Evolutionary conservation across 2,329 filamentous ascomycete genomes (phyloP).

Genomic region (Ceratocystis cacaofunesta): DNA sequence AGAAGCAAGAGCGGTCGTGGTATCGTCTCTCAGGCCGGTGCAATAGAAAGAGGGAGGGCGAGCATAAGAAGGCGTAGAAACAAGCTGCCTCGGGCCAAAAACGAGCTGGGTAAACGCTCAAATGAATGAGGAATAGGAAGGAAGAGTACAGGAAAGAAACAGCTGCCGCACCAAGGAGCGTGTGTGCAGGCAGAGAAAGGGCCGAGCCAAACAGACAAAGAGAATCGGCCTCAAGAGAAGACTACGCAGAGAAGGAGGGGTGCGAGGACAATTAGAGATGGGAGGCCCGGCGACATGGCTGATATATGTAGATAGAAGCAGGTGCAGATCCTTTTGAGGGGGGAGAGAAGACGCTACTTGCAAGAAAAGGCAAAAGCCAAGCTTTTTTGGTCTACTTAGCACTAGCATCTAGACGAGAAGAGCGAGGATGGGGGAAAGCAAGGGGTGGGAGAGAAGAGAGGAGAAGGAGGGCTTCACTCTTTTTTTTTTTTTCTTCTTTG

Average conservation of each 20-base stretch:
- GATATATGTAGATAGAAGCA: neutral
- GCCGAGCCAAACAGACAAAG: neutral
- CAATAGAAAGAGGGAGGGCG: too few relatives aligned
- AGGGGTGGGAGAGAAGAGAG: neutral
- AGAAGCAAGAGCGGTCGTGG: too few relatives aligned
- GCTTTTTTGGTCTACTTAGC: neutral
- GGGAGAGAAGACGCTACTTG: neutral
- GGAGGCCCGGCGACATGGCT: neutral
- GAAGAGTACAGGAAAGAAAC: neutral
- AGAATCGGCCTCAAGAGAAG: neutral
- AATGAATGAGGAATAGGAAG: neutral
- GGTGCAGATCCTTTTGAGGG: neutral
- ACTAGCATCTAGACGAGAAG: slow-evolving; percentile 2
- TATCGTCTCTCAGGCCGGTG: too few relatives aligned
- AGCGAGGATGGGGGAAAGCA: neutral
- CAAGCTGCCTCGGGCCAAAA: neutral
- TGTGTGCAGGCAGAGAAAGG: neutral
- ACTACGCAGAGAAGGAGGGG: neutral
- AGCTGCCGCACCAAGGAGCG: neutral
- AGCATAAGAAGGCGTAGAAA: neutral
- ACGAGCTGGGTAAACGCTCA: neutral
- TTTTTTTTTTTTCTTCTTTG: neutral
- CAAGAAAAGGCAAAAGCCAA: neutral
- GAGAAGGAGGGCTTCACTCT: neutral
- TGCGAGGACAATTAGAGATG: neutral